A percentile compares a stretch with the other conserved stretches of the same genome.
phyloP scores from a whole-genome alignment of 768 basidiomycete species.

The Xerocomus spinulosus region DNA sequence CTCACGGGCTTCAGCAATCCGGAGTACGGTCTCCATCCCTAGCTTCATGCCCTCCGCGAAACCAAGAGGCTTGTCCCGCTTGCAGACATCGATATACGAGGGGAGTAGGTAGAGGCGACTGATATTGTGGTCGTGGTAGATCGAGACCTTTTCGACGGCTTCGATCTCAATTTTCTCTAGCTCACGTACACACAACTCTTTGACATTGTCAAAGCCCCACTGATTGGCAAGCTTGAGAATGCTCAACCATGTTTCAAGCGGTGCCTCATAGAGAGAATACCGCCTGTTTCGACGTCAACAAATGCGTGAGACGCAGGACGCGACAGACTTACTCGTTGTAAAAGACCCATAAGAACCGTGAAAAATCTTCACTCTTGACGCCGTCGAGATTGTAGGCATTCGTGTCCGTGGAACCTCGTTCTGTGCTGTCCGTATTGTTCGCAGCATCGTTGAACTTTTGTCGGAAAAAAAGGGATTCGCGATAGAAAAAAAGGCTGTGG shows the following conservation, averaged over 20 bases:
- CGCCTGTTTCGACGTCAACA: conserved; percentile 19
- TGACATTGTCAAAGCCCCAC: conserved; percentile 40
- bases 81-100: conserved; percentile 34
- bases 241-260: conserved; percentile 38
- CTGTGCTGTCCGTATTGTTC: conserved; percentile 26
- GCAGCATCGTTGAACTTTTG: conserved; percentile 32
- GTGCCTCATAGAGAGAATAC: conserved; percentile 38
- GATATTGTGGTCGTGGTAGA: conserved; percentile 37
- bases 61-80: conserved; percentile 33
- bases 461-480: conserved; percentile 51
- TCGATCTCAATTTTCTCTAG: conserved; percentile 35
- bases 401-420: conserved; percentile 35
- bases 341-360: conserved; percentile 56
- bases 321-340: conserved; percentile 50
- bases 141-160: conserved; percentile 34
- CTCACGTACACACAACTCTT: conserved; percentile 35
- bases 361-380: conserved; percentile 45
- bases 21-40: conserved; percentile 36
- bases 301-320: not conserved
- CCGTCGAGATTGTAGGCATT: conserved; percentile 44
- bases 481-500: conserved; percentile 58
- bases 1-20: conserved; percentile 38
- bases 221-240: conserved; percentile 37
- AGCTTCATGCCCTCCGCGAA: conserved; percentile 40
- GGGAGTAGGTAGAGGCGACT: conserved; percentile 33